These are phyloP conservation scores for Lathyrus oleraceus DNA, from an alignment of 306 rosid species.

Conservation along the genomic window DNA sequence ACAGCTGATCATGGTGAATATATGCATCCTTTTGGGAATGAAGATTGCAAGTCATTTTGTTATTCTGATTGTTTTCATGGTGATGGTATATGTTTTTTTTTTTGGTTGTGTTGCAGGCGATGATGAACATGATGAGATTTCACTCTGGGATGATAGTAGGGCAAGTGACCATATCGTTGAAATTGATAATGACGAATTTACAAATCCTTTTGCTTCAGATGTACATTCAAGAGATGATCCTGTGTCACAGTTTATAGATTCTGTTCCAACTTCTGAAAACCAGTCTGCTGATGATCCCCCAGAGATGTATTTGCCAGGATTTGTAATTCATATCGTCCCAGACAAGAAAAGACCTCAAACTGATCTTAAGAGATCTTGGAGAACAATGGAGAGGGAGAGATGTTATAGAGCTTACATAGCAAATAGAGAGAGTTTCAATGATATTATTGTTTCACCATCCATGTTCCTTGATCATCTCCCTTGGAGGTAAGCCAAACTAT, in stretches of 20 bases:
- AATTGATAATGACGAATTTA: conserved; percentile 40
- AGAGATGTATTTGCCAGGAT: conserved; percentile 86
- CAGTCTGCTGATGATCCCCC: conserved; percentile 52
- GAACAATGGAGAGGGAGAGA: conserved; percentile 39
- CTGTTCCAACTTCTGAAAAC: conserved; percentile 57
- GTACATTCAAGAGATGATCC: conserved; percentile 42
- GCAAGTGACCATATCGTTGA: conserved; percentile 37
- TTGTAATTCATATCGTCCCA: conserved; percentile 66
- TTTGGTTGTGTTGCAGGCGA: conserved; percentile 44
- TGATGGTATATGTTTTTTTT: conserved; percentile 4
- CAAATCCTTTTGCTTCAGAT: conserved; percentile 48
- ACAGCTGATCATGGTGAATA: conserved; percentile 10
- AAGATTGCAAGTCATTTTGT: conserved; percentile 29
- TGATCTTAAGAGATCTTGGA: conserved; percentile 40
- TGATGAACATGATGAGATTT: conserved; percentile 39
- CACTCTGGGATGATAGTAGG: conserved; percentile 46
- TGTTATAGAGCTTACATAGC: conserved; percentile 70
- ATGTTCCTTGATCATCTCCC: conserved; percentile 99
- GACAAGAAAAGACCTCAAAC: conserved; percentile 42
- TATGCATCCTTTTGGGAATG: conserved; percentile 13
- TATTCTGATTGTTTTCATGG: conserved; percentile 7
- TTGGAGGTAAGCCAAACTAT: conserved; percentile 76
- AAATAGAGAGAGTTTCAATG: conserved; percentile 72
- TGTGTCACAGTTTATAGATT: conserved; percentile 60
- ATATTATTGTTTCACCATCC: conserved; percentile 77